Base-by-base conservation (phyloP, 1,284 basidiomycete species). In the Athelia sp. region DNA sequence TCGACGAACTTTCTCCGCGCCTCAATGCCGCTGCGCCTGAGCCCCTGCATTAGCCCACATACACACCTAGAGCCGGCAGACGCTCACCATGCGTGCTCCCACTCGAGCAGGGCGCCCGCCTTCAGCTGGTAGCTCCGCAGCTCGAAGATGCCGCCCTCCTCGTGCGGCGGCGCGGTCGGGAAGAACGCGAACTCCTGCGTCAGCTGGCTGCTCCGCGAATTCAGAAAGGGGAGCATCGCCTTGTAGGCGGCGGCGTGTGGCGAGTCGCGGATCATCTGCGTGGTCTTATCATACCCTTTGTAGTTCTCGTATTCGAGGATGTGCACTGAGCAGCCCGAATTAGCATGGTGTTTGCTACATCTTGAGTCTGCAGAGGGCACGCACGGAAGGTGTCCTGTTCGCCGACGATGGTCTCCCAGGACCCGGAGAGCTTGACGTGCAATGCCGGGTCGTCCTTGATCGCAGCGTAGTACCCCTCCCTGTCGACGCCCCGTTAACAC, bases 171-270 rank as follows among this genome's bases (percentile, higher is more conserved):
- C 14, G 88, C 81, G 2, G 92, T 92, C 2, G 93, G 91, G 65
- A 93, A 84, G 72, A 97, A 95, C 1, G 90, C 90, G 68, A 98
- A 98, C 66, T 98, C 95, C 64, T 93, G 91, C 56, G 85, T 84
- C 47, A 96, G 76, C 59, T 95, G 92, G 19, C 78, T 77, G 43
- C 82, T 78, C 47, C 92, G 82, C 3, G 81, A 84, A 18, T 70
- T 75, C 44, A 96, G 65, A 63, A 80, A 81, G 3, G 90, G 88
- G 15, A 90, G 73, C 69, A 96, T 82, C 18, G 76, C 77, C 56
- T 80, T 69, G 63, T 82, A 84, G 43, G 79, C 73, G 48, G 79
- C 69, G 46, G 71, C 62, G 53, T 91, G 85, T 84, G 90, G 55
- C 42, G 84, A 82, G 48, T 74, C 73, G 50, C 69, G 74, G 50